Percentiles rank a stretch among this genome's conserved stretches.
Evolutionary conservation across 208 protist genomes (phyloP).

Genomic region (Novymonas esmeraldas): DNA sequence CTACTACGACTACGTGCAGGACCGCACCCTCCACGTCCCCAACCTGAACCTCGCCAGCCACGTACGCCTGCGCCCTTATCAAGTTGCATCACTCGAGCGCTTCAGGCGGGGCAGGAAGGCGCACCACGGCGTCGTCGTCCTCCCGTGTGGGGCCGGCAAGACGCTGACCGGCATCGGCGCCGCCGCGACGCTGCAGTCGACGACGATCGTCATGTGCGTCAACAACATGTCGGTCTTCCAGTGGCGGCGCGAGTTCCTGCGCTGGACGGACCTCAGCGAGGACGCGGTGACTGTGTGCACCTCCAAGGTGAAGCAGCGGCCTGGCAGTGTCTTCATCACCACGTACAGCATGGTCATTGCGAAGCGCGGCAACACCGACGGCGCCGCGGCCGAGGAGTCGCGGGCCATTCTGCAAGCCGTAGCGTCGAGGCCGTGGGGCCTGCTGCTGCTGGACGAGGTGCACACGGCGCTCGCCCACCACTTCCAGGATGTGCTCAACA

Average conservation of each 20-base stretch:
- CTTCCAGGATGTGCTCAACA: conserved; percentile 96
- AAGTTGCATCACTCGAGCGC: conserved; percentile 83
- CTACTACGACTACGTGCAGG: conserved; percentile 87
- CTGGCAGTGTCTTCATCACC: conserved; percentile 96
- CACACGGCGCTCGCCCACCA: conserved; percentile 97
- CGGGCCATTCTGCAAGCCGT: conserved; percentile 75
- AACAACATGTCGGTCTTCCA: conserved; percentile 97
- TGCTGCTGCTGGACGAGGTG: conserved; percentile 99
- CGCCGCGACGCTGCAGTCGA: conserved; percentile 93
- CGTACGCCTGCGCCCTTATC: conserved; percentile 84
- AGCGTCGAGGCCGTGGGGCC: conserved; percentile 93
- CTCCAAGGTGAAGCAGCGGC: conserved; percentile 79
- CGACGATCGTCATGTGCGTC: conserved; percentile 95
- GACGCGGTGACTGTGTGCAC: conserved; percentile 85
- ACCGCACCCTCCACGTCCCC: conserved; percentile 60
- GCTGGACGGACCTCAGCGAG: conserved; percentile 88
- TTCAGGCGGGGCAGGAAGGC: conserved; percentile 85
- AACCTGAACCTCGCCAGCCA: conserved; percentile 58
- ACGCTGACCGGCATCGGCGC: conserved; percentile 99
- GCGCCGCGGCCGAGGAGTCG: conserved; percentile 49
- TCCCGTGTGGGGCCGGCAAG: conserved; percentile 99
- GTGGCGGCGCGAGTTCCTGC: conserved; percentile 95
- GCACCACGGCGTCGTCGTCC: conserved; percentile 97
- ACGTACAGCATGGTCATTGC: conserved; percentile 99
- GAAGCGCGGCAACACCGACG: conserved; percentile 52